These are phyloP conservation scores for Globisporangium solare DNA, from an alignment of 352 stramenopile genomes.

Conservation along the genomic window DNA sequence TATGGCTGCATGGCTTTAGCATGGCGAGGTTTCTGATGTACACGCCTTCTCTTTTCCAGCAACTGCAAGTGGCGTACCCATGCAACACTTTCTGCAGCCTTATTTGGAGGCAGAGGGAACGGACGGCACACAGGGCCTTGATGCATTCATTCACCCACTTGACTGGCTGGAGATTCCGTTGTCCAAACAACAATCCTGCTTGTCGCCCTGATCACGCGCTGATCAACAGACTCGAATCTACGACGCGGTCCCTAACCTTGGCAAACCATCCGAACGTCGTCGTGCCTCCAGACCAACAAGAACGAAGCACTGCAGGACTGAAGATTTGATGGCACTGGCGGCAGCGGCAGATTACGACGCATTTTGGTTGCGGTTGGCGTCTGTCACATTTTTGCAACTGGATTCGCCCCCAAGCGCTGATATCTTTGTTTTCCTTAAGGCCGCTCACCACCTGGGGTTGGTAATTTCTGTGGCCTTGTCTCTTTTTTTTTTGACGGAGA, in stretches of 20 bases:
- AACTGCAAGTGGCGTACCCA: background rate
- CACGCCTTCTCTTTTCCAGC: background rate
- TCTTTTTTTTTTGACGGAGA: background rate
- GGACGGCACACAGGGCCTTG: background rate
- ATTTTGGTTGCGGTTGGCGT: background rate
- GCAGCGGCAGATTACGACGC: background rate
- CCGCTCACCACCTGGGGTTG: background rate
- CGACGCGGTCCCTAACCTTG: too few relatives aligned
- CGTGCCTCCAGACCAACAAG: too few relatives aligned
- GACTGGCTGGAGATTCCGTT: background rate
- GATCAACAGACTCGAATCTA: too few relatives aligned
- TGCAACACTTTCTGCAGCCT: background rate
- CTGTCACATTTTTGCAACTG: constrained; percentile 1
- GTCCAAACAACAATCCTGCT: too few relatives aligned
- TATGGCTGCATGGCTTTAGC: too few relatives aligned
- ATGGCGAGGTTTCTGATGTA: too few relatives aligned
- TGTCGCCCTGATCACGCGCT: too few relatives aligned
- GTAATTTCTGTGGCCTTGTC: background rate
- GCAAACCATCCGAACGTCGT: too few relatives aligned
- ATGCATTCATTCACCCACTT: background rate
- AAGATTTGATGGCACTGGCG: background rate
- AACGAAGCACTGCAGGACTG: too few relatives aligned
- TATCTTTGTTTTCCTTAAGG: background rate
- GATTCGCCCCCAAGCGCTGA: background rate
- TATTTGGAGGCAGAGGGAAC: background rate